Evolutionary conservation across 2,329 filamentous ascomycete species (phyloP).

Genomic region (Fusarium musae): DNA sequence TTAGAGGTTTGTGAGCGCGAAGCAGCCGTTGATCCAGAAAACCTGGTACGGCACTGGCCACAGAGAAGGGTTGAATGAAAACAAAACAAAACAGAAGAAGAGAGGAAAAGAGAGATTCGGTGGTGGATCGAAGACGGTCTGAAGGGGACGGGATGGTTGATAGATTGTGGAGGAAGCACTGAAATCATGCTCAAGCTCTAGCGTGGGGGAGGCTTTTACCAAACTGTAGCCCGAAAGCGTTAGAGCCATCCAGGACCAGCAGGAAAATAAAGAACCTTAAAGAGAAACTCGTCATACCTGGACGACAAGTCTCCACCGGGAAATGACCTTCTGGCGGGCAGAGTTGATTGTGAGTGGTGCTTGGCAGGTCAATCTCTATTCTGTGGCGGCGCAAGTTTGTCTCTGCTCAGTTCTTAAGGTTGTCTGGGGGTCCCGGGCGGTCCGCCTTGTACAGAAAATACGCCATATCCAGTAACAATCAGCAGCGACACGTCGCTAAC

Average conservation of each 20-base stretch:
- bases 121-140: conserved; percentile 2
- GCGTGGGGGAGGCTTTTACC: conserved; percentile 17
- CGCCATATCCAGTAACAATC: conserved; percentile 28
- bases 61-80: background rate
- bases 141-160: conserved; percentile 22
- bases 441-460: background rate
- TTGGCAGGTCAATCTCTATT: conserved; percentile 27
- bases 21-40: conserved; percentile 7
- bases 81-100: background rate
- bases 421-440: background rate
- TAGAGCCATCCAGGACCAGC: conserved; percentile 17
- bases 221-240: conserved; percentile 17
- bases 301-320: conserved; percentile 21
- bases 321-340: conserved; percentile 31
- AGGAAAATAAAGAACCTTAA: conserved; percentile 30
- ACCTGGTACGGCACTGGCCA: conserved; percentile 2
- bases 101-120: conserved; percentile 1
- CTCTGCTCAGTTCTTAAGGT: background rate
- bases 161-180: conserved; percentile 29
- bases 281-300: conserved; percentile 34
- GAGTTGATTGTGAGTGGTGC: conserved; percentile 28
- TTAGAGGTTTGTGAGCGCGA: background rate
- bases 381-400: conserved; percentile 4
- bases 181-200: conserved; percentile 17
- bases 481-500: conserved; percentile 21